Percentiles rank a stretch among this genome's conserved stretches.
These are phyloP conservation scores for Pisolithus sp. DNA, from an alignment of 768 basidiomycete species.

Conservation along the genomic window DNA sequence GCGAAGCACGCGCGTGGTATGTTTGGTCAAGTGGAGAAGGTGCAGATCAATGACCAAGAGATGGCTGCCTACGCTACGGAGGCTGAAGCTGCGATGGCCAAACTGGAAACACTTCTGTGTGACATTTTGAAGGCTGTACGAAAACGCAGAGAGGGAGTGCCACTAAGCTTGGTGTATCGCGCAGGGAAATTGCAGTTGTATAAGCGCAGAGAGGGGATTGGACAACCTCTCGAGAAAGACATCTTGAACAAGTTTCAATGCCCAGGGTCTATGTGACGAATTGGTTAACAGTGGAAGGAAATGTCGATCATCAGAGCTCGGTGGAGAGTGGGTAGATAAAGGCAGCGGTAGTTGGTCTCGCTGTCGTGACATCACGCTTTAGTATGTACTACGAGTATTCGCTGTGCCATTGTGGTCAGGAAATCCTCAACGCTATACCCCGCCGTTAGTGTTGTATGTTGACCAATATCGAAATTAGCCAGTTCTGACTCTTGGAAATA, in stretches of 20 bases:
- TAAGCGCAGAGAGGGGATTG: constrained; percentile 32
- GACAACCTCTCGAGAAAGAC: constrained; percentile 13
- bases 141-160: constrained; percentile 44
- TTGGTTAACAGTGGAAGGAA: no score
- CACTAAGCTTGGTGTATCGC: constrained; percentile 50
- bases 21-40: constrained; percentile 46
- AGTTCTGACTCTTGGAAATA: no score
- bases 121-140: constrained; percentile 44
- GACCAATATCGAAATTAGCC: no score
- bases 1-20: constrained; percentile 50
- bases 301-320: no score
- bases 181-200: constrained; percentile 41
- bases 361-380: no score
- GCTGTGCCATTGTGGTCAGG: no score
- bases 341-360: no score
- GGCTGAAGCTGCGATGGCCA: constrained; percentile 16
- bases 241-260: constrained; percentile 18
- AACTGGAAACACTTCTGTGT: constrained; percentile 23
- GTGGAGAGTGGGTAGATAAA: no score
- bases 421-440: no score
- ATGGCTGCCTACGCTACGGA: constrained; percentile 18
- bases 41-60: constrained; percentile 27
- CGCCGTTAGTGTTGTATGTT: no score
- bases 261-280: no score
- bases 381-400: no score